These are phyloP conservation scores for Colletotrichum lentis DNA, from an alignment of 2,329 filamentous ascomycete species.

Conservation along the genomic window DNA sequence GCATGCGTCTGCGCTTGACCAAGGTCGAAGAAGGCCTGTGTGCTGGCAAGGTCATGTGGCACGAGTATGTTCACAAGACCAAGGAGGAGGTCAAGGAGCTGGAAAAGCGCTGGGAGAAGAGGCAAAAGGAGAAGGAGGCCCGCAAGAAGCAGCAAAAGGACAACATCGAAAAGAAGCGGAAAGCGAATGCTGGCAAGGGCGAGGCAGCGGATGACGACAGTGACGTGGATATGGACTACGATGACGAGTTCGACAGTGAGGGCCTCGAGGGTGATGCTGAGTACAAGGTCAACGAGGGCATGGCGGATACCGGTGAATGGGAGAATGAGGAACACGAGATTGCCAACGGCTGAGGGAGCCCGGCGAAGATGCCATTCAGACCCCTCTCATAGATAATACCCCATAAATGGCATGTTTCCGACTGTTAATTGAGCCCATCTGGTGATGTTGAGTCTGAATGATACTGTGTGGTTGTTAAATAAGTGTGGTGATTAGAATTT, in stretches of 20 bases:
- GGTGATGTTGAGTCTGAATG: neutral
- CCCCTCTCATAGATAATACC: constrained; percentile 25
- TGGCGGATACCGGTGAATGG: constrained; percentile 62
- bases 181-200: constrained; percentile 54
- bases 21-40: constrained; percentile 97
- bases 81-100: constrained; percentile 78
- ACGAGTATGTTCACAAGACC: constrained; percentile 90
- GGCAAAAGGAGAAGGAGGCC: constrained; percentile 80
- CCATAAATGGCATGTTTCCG: constrained; percentile 12
- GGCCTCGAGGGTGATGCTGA: constrained; percentile 60
- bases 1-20: constrained; percentile 86
- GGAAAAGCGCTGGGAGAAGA: constrained; percentile 83
- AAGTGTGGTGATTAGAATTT: too few species aligned
- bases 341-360: constrained; percentile 41
- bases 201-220: constrained; percentile 47
- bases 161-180: constrained; percentile 87
- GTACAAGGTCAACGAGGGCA: constrained; percentile 57
- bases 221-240: constrained; percentile 53
- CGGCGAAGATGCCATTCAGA: neutral
- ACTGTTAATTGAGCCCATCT: neutral
- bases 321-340: constrained; percentile 60
- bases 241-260: constrained; percentile 61
- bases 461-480: too few species aligned
- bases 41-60: constrained; percentile 93
- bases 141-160: constrained; percentile 84